phyloP scores from a whole-genome alignment of 768 basidiomycete species.

The Brasilioporus rufonigricans region DNA sequence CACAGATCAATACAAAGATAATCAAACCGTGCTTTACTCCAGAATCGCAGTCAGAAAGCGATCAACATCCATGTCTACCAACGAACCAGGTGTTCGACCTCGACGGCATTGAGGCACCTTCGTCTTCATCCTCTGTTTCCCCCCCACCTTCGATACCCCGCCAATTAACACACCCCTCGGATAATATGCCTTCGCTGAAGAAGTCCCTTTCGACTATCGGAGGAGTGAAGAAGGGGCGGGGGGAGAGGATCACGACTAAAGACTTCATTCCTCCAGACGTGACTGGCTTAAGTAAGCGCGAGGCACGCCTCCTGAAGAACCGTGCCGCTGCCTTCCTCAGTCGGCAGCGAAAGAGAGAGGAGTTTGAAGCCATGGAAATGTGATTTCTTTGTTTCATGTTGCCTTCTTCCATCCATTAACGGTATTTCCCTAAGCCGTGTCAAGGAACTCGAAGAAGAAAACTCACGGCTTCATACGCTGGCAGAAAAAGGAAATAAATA shows the following conservation, averaged over 20 bases:
- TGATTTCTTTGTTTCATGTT: conserved; percentile 43
- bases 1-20: conserved; percentile 41
- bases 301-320: conserved; percentile 90
- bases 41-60: conserved; percentile 41
- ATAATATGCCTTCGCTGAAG: conserved; percentile 26
- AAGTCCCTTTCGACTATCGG: conserved; percentile 48
- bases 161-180: conserved; percentile 36
- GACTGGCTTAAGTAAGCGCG: conserved; percentile 82
- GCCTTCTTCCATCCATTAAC: conserved; percentile 15
- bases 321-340: conserved; percentile 89
- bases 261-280: conserved; percentile 90
- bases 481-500: conserved; percentile 43
- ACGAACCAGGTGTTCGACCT: conserved; percentile 74
- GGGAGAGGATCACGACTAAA: conserved; percentile 58
- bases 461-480: conserved; percentile 64
- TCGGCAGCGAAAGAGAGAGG: conserved; percentile 88
- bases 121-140: conserved; percentile 35
- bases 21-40: conserved; percentile 53
- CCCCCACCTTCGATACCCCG: conserved; percentile 30
- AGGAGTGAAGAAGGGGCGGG: conserved; percentile 46
- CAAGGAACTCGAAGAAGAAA: conserved; percentile 81
- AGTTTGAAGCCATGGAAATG: conserved; percentile 90
- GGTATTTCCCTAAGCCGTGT: conserved; percentile 57
- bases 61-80: conserved; percentile 56
- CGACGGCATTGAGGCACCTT: conserved; percentile 29